Evolutionary conservation across 2,329 filamentous ascomycete species (phyloP).

Genomic region (Claviceps citrina): DNA sequence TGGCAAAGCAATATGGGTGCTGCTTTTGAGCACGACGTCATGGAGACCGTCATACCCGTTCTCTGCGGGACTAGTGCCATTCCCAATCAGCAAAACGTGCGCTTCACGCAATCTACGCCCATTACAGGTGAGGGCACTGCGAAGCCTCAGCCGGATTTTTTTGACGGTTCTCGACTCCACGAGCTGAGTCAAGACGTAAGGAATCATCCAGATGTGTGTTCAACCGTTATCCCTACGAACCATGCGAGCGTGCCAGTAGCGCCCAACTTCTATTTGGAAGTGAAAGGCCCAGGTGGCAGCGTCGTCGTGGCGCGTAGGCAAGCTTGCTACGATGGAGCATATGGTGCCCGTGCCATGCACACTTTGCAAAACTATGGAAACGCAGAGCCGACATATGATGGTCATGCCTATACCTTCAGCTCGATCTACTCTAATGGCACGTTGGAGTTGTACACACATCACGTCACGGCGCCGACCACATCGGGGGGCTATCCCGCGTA

Average conservation of each 20-base stretch:
- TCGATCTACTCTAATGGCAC: constrained; percentile 19
- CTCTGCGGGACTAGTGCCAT: too few relatives aligned
- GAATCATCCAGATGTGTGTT: too few relatives aligned
- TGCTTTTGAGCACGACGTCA: too few relatives aligned
- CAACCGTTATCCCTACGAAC: neutral
- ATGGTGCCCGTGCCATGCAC: constrained; percentile 22
- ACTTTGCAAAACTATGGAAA: constrained; percentile 15
- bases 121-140: too few relatives aligned
- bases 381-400: constrained; percentile 18
- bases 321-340: constrained; percentile 22
- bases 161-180: neutral
- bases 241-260: constrained; percentile 13
- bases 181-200: neutral
- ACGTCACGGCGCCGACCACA: constrained; percentile 16
- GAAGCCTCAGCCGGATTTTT: too few relatives aligned
- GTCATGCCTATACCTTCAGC: constrained; percentile 22
- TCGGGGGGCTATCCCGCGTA: constrained; percentile 16
- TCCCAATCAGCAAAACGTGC: too few relatives aligned
- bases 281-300: constrained; percentile 20
- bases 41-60: too few relatives aligned
- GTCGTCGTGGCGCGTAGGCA: constrained; percentile 17
- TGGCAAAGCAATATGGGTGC: too few relatives aligned
- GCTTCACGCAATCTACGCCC: too few relatives aligned
- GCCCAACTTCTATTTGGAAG: constrained; percentile 28
- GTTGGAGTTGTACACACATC: constrained; percentile 23